Conservation (phyloP, 2,329 filamentous ascomycete species). For the Penicillium psychrosexuale region DNA sequence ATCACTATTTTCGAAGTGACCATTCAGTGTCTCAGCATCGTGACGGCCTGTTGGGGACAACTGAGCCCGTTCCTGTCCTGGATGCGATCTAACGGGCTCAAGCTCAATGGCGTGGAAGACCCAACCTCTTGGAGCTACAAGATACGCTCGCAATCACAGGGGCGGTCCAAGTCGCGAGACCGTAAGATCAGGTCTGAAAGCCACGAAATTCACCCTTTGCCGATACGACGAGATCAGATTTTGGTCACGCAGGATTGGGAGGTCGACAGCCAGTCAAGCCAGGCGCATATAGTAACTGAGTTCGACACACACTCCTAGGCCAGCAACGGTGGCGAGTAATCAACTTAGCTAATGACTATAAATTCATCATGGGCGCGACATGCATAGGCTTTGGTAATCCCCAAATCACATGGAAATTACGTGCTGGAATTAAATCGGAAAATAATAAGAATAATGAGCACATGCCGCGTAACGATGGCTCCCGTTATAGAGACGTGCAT, state of each 20-base stretch:
- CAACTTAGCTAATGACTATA: not conserved
- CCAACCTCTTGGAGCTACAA: slow-evolving; percentile 6
- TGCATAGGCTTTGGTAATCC: not conserved
- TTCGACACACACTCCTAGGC: not conserved
- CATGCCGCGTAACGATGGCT: no score
- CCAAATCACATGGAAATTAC: no score
- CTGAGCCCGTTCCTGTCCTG: slow-evolving; percentile 22
- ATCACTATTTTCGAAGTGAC: slow-evolving; percentile 18
- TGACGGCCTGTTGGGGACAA: slow-evolving; percentile 25
- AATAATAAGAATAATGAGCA: not conserved
- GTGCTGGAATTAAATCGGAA: not conserved
- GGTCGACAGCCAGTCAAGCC: slow-evolving; percentile 12
- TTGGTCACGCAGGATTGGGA: slow-evolving; percentile 14
- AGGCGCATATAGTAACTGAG: slow-evolving; percentile 5
- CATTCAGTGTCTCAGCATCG: slow-evolving; percentile 24
- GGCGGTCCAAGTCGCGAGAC: not conserved
- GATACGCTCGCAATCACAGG: slow-evolving; percentile 5
- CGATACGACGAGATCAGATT: slow-evolving; percentile 1
- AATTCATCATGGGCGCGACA: not conserved
- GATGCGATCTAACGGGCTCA: slow-evolving; percentile 8
- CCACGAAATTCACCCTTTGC: not conserved
- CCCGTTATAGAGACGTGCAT: no score
- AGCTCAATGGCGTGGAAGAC: slow-evolving; percentile 13
- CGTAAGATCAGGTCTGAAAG: not conserved
- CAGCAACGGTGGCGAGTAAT: not conserved